These are phyloP conservation scores for Xerocomus minutiporus DNA, from an alignment of 1,284 basidiomycete genomes.

Conservation along the genomic window DNA sequence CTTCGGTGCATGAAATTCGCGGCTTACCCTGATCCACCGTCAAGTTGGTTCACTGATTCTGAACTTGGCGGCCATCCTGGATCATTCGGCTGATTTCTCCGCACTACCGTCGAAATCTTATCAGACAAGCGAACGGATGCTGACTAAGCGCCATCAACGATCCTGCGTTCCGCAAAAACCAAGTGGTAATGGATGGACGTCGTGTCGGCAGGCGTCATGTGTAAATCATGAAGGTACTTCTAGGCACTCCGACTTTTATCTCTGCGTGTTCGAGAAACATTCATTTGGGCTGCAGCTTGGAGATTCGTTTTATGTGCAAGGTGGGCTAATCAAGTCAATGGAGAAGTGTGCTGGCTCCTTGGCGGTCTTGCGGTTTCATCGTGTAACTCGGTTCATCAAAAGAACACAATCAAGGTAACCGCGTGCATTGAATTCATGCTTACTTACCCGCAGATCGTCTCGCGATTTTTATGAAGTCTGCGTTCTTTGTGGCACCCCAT, in stretches of 20 bases:
- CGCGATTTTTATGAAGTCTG: slow-evolving; percentile 10
- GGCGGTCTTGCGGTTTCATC: not conserved
- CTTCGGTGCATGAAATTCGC: slow-evolving; percentile 3
- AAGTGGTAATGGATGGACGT: not conserved
- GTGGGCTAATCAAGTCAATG: not conserved
- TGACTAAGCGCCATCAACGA: slow-evolving; percentile 22
- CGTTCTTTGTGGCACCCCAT: slow-evolving; percentile 1
- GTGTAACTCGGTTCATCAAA: not conserved
- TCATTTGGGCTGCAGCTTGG: not conserved
- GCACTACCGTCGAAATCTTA: slow-evolving; percentile 19
- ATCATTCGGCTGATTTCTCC: not conserved
- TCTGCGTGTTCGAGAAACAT: not conserved
- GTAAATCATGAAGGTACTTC: slow-evolving; percentile 4
- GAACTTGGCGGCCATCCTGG: not conserved
- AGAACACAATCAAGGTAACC: not conserved
- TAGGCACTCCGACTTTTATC: slow-evolving; percentile 2
- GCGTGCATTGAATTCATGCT: not conserved
- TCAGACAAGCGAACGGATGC: slow-evolving; percentile 15
- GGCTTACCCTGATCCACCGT: not conserved
- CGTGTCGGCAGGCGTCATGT: not conserved
- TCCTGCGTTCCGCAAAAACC: slow-evolving; percentile 5
- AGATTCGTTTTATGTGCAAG: not conserved
- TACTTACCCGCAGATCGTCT: slow-evolving; percentile 14
- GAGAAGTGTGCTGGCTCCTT: slow-evolving; percentile 3
- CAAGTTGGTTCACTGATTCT: not conserved